These are phyloP conservation scores for Cucurbita maxima DNA, from an alignment of 306 rosid species.

Conservation along the genomic window DNA sequence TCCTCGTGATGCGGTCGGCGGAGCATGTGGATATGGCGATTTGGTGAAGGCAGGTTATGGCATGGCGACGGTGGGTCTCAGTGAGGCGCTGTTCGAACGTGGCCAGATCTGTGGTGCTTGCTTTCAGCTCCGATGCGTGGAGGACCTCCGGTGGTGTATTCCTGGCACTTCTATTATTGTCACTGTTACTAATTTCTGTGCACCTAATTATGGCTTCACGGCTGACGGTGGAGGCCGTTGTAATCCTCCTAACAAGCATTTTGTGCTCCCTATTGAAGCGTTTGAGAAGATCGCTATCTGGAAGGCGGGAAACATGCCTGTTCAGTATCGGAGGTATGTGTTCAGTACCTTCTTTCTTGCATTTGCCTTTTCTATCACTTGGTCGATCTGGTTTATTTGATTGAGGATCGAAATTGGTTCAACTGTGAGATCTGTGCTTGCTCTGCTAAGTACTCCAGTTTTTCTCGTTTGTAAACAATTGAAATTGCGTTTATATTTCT, in stretches of 20 bases:
- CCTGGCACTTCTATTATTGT: conserved; percentile 78
- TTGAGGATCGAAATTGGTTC: not conserved
- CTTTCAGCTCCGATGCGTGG: conserved; percentile 62
- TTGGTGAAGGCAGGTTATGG: conserved; percentile 60
- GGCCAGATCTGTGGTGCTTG: conserved; percentile 99
- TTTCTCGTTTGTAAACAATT: not conserved
- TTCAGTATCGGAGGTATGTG: conserved; percentile 69
- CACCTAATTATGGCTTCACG: conserved; percentile 75
- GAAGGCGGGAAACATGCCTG: conserved; percentile 96
- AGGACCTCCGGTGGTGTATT: conserved; percentile 81
- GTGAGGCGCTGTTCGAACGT: conserved; percentile 57
- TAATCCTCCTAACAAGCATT: conserved; percentile 76
- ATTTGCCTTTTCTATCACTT: not conserved
- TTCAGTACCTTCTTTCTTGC: not conserved
- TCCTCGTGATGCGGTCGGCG: conserved; percentile 75
- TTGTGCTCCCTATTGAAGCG: conserved; percentile 81
- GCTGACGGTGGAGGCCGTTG: conserved; percentile 85
- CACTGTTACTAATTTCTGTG: conserved; percentile 81
- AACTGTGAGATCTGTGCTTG: not conserved
- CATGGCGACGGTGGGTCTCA: conserved; percentile 74
- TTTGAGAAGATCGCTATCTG: conserved; percentile 95
- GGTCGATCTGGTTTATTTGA: not conserved
- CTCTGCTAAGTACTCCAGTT: not conserved
- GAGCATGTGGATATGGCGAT: conserved; percentile 94
- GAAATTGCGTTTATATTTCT: not conserved